phyloP scores from a whole-genome alignment of 2,329 filamentous ascomycete species.

The Zasmidium cellare region DNA sequence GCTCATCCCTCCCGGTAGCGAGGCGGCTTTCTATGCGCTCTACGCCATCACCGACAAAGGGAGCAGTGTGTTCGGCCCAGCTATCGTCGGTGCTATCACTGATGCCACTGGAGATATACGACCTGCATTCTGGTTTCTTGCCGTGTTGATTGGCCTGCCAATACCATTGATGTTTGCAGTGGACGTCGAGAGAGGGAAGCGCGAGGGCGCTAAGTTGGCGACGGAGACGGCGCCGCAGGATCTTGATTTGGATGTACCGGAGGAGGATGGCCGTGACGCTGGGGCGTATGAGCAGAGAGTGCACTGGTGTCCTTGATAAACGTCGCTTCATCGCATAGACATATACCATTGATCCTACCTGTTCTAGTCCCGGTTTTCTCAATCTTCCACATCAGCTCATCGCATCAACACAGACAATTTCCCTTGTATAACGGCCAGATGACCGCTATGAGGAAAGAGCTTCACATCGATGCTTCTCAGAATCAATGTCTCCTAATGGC shows the following conservation, averaged over 20 bases:
- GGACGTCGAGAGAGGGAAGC: conserved; percentile 65
- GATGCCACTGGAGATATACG: conserved; percentile 60
- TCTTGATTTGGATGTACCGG: not conserved
- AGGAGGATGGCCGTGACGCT: not conserved
- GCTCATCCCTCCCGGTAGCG: conserved; percentile 88
- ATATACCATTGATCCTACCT: no score
- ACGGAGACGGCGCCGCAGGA: conserved; percentile 29
- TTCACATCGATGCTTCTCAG: no score
- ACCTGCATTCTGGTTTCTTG: conserved; percentile 86
- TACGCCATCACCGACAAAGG: conserved; percentile 99
- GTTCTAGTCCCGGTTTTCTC: no score
- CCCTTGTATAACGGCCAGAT: no score
- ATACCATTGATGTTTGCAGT: conserved; percentile 83
- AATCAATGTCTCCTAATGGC: no score
- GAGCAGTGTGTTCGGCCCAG: conserved; percentile 87
- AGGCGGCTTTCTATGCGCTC: conserved; percentile 93
- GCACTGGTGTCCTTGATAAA: not conserved
- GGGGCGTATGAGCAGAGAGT: not conserved
- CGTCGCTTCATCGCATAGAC: no score
- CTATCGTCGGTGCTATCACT: conserved; percentile 90
- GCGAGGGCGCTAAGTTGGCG: conserved; percentile 43
- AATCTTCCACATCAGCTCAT: no score
- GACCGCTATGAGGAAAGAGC: no score
- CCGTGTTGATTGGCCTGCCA: conserved; percentile 78
- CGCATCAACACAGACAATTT: no score